Evolutionary conservation across 306 rosid genomes (phyloP), one percentile per base, ranked within the genome.

Genomic region (Quercus suber): DNA sequence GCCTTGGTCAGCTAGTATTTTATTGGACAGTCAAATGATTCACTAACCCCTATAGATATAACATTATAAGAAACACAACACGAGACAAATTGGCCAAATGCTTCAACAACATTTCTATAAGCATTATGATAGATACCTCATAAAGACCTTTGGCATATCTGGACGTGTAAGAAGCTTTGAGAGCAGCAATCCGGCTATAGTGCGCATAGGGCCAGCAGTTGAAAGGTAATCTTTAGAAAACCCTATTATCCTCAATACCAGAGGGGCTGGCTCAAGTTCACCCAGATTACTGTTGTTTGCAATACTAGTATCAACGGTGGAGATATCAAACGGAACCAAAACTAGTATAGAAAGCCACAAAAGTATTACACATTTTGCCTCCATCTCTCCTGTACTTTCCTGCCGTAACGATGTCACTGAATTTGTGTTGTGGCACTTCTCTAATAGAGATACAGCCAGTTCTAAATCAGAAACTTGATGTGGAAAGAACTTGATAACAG

Each of bases 401-500:
- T 89, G 90, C 81, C 97, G 82, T 82, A 75, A 51, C 7, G 97
- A 86, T 3, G 99, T 63, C 63, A 57, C 89, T 0, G 99, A 87
- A 23, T 76, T 86, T 19, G 83, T 83, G 71, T 56, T 71, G 59
- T 89, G 97, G 74, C 96, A 95, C 83, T 82, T 95, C 81, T 95
- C 96, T 73, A 91, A 53, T 41, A 95, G 96, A 64, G 96, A 91
- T 5, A 91, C 98, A 19, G 98, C 99, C 56, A 92, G 94, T 83
- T 95, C 99, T 78, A 92, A 90, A 87, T 95, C 99, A 13, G 98
- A 92, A 69, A 95, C 99, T 83, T 95, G 98, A 83, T 95, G 99
- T 0, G 99, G 98, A 77, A 92, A 91, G 82, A 95, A 95, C 86
- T 89, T 91, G 76, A 91, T 86, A 13, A 95, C 98, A 20, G 94